Evolutionary conservation across 2,329 filamentous ascomycete genomes (phyloP).

Genomic region (Pestalotiopsis sp.): DNA sequence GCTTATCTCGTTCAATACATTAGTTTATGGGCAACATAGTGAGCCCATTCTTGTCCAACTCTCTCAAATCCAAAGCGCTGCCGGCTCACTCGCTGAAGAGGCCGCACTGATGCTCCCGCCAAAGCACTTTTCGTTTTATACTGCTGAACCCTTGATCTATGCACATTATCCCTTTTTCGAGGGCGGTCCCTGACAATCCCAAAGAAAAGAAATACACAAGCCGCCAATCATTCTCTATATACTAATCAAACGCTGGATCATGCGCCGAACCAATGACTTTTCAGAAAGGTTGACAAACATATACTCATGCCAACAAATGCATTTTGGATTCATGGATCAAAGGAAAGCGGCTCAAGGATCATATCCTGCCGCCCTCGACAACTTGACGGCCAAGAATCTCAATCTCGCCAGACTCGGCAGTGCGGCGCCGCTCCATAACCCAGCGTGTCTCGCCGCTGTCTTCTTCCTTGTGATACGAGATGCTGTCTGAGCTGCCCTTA

Average conservation of each 20-base stretch:
- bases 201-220: neutral
- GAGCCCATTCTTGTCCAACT: neutral
- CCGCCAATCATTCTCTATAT: neutral
- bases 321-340: neutral
- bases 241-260: neutral
- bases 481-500: constrained; percentile 64
- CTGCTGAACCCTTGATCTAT: neutral
- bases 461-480: constrained; percentile 69
- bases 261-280: neutral
- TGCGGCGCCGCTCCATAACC: constrained; percentile 71
- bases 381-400: constrained; percentile 69
- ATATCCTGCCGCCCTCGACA: constrained; percentile 55
- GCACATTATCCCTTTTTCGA: neutral
- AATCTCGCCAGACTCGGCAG: constrained; percentile 65
- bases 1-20: neutral
- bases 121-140: too few species aligned
- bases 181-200: neutral
- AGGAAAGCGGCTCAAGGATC: constrained; percentile 1
- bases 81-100: neutral
- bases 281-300: neutral
- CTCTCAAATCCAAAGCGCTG: neutral
- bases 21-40: neutral
- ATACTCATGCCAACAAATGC: neutral
- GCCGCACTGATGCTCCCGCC: too few species aligned
- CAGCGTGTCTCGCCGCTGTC: constrained; percentile 62